Evolutionary conservation across 2,329 filamentous ascomycete genomes (phyloP), one percentile per base, ranked within the genome.

Genomic region (Exophiala calicioides): DNA sequence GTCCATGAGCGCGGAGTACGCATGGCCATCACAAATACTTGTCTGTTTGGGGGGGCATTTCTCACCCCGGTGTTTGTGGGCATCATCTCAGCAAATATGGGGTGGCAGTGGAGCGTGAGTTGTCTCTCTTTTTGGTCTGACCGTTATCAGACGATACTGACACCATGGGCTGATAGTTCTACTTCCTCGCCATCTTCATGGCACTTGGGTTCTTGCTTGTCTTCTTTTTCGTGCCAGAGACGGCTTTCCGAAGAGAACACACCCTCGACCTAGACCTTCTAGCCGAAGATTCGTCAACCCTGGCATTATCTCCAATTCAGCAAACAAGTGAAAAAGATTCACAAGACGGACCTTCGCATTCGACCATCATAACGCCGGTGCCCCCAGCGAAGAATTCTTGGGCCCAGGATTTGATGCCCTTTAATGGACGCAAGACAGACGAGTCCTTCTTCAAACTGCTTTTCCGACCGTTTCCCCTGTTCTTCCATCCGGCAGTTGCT

Each of bases 61-160:
- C 76, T 86, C 56, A 95, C 91, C 0, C 91, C 91, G 0, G 88
- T 96, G n/a, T 70, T 95, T 18, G 90, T 90, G 1, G 90, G 54
- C 7, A 57, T 57, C 51, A 57, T 57, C 23, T 34, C 54, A 16
- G 35, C 51, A 12, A 39, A 54, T 35, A 45, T 57, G 20, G 54
- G 54, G 18, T 57, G 54, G 54, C 51, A 57, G 37, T 57, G 54
- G 54, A 55, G 47, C 26, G 52, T 55, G 39, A 49, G 52, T 44
- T 12, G 19, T 95, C 38, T 12, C 34, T 15, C 16, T 9, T 35
- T 24, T 26, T 36, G 7, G 6, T 15, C 23, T 13, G 3, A 10
- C 5, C 4, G 8, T 7, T 8, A 26, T 38, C 13, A 26, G 4
- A 4, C 27, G 7, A 5, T 33, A 16, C 31, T 82, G 30, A 18